These are phyloP conservation scores for Eleusine indica DNA, from an alignment of 176 grass and related monocot genomes.

Conservation along the genomic window DNA sequence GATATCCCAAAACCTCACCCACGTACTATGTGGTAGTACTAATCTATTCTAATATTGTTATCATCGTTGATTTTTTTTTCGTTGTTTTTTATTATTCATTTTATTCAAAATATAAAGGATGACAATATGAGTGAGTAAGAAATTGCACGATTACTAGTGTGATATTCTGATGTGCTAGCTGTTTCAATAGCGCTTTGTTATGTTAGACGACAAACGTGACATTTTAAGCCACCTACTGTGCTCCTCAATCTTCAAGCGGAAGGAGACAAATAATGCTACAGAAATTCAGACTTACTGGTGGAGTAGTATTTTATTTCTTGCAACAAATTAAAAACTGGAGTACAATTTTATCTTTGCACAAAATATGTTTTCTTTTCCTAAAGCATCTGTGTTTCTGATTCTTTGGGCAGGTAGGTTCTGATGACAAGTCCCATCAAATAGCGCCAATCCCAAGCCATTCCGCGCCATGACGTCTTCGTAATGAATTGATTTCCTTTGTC, in stretches of 20 bases:
- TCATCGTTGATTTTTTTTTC: too few species aligned
- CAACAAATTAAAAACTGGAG: too few species aligned
- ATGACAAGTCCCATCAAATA: constrained; percentile 52
- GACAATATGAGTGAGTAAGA: too few species aligned
- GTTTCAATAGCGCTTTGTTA: not conserved
- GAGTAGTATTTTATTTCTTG: too few species aligned
- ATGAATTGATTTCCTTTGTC: constrained; percentile 47
- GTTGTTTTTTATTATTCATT: too few species aligned
- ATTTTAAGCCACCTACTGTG: constrained; percentile 1
- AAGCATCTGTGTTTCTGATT: not conserved
- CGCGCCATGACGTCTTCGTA: constrained; percentile 20
- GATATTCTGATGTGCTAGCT: too few species aligned
- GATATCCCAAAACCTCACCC: too few species aligned
- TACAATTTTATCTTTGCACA: not conserved
- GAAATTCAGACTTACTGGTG: too few species aligned
- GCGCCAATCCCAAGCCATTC: constrained; percentile 50
- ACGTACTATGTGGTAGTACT: too few species aligned
- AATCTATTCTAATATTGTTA: too few species aligned
- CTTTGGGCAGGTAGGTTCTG: constrained; percentile 37
- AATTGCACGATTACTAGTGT: too few species aligned
- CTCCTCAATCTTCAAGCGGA: not conserved
- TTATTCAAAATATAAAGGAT: too few species aligned
- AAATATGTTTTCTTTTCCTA: not conserved
- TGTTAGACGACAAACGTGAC: not conserved
- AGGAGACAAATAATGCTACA: not conserved